These are phyloP conservation scores for Ceratocystis variospora DNA, from an alignment of 2,329 filamentous ascomycete genomes.

Conservation along the genomic window DNA sequence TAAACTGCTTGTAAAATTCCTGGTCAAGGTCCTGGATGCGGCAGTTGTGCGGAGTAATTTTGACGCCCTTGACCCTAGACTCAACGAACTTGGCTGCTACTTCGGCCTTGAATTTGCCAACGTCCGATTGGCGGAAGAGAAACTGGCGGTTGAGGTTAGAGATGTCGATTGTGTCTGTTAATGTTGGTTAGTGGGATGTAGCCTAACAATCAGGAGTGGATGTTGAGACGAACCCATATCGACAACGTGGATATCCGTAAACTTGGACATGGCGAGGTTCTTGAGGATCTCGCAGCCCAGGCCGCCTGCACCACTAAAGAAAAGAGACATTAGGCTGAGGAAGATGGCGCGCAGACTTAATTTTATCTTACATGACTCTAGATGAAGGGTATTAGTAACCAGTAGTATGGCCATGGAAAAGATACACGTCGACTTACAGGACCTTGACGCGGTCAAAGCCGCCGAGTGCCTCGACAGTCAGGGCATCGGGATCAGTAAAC, in stretches of 20 bases:
- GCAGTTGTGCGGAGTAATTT: conserved; percentile 85
- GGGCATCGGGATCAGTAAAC: conserved; percentile 55
- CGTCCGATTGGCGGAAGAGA: conserved; percentile 80
- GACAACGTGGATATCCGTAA: conserved; percentile 95
- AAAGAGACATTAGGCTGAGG: conserved; percentile 19
- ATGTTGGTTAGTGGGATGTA: conserved; percentile 11
- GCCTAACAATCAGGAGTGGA: neutral
- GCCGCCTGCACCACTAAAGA: conserved; percentile 70
- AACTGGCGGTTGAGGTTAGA: conserved; percentile 97
- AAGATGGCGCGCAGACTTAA: conserved; percentile 20
- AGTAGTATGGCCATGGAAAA: neutral
- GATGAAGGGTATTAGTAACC: neutral
- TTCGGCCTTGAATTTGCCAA: conserved; percentile 86
- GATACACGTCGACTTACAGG: conserved; percentile 39
- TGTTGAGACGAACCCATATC: conserved; percentile 62
- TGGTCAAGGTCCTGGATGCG: conserved; percentile 96
- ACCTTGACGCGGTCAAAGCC: conserved; percentile 59
- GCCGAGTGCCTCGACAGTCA: conserved; percentile 38
- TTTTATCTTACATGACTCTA: conserved; percentile 37
- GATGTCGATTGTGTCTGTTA: conserved; percentile 84
- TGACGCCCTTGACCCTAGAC: conserved; percentile 74
- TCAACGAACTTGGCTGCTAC: conserved; percentile 87
- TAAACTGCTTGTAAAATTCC: conserved; percentile 94
- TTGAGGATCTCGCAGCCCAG: conserved; percentile 94
- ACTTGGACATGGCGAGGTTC: conserved; percentile 85